Percentiles rank a stretch among this genome's conserved stretches.
These are phyloP conservation scores for Saccharum officinarum DNA, from an alignment of 176 grass and related monocot genomes.

Conservation along the genomic window DNA sequence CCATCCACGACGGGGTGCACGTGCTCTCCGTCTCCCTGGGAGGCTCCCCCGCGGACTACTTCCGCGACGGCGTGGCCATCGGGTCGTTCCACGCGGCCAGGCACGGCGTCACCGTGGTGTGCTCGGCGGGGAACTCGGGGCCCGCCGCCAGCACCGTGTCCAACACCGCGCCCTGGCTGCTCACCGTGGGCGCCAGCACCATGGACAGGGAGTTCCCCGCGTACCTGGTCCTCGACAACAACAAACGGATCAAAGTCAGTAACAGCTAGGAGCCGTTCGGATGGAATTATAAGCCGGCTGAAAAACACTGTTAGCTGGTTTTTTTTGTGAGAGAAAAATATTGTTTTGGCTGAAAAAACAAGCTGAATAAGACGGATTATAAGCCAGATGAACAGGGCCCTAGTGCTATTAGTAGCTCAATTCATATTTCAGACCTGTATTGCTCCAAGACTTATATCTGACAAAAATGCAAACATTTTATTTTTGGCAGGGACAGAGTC, in stretches of 20 bases:
- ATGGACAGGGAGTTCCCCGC: conserved; percentile 82
- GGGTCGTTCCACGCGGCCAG: conserved; percentile 85
- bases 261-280: too few relatives aligned
- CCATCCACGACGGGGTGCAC: conserved; percentile 87
- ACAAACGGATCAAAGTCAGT: conserved; percentile 58
- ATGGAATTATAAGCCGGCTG: too few relatives aligned
- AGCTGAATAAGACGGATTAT: too few relatives aligned
- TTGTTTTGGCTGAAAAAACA: too few relatives aligned
- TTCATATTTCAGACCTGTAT: not conserved
- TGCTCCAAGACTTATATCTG: not conserved
- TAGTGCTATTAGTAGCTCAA: not conserved
- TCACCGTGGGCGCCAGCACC: conserved; percentile 85
- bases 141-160: conserved; percentile 57
- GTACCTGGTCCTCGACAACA: conserved; percentile 49
- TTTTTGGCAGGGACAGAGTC: conserved; percentile 64
- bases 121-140: conserved; percentile 81
- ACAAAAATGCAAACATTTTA: not conserved
- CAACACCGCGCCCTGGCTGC: conserved; percentile 85
- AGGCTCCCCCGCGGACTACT: conserved; percentile 51
- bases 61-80: conserved; percentile 73
- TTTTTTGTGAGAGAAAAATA: too few relatives aligned
- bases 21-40: conserved; percentile 89
- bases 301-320: too few relatives aligned
- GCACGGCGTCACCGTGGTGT: conserved; percentile 66
- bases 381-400: too few relatives aligned